Percentiles rank a stretch among this genome's conserved stretches.
These are phyloP conservation scores for Umbelopsis sp. DNA, from an alignment of 192 early-diverging fungal species.

Conservation along the genomic window DNA sequence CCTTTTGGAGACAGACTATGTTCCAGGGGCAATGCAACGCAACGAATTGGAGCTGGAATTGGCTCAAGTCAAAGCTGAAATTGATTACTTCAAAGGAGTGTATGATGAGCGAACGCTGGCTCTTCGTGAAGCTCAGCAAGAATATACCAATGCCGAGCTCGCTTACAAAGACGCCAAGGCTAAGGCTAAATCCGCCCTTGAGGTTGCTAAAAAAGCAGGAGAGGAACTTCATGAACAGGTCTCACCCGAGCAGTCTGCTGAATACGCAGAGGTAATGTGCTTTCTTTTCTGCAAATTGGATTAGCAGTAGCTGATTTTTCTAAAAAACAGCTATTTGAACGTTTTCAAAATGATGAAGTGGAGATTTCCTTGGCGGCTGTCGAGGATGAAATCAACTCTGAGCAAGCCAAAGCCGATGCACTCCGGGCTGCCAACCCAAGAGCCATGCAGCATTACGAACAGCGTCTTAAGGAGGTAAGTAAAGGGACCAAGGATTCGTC, in stretches of 20 bases:
- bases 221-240: conserved; percentile 42
- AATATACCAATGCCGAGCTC: conserved; percentile 30
- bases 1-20: neutral
- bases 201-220: conserved; percentile 58
- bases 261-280: conserved; percentile 11
- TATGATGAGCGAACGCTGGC: neutral
- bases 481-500: neutral
- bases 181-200: conserved; percentile 44
- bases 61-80: neutral
- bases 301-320: neutral
- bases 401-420: conserved; percentile 58
- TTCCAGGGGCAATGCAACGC: neutral
- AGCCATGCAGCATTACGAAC: conserved; percentile 71
- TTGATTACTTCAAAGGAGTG: neutral
- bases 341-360: conserved; percentile 25
- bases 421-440: conserved; percentile 54
- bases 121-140: conserved; percentile 35
- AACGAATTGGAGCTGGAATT: neutral
- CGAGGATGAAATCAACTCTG: conserved; percentile 59
- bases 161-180: conserved; percentile 51
- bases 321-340: conserved; percentile 33
- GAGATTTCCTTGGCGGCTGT: conserved; percentile 60
- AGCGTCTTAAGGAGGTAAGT: conserved; percentile 56
- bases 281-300: neutral
- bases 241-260: neutral